A percentile compares a stretch with the other conserved stretches of the same genome.
Conservation (phyloP, 2,329 filamentous ascomycete genomes). For the Tolypocladium cylindrosporum region DNA sequence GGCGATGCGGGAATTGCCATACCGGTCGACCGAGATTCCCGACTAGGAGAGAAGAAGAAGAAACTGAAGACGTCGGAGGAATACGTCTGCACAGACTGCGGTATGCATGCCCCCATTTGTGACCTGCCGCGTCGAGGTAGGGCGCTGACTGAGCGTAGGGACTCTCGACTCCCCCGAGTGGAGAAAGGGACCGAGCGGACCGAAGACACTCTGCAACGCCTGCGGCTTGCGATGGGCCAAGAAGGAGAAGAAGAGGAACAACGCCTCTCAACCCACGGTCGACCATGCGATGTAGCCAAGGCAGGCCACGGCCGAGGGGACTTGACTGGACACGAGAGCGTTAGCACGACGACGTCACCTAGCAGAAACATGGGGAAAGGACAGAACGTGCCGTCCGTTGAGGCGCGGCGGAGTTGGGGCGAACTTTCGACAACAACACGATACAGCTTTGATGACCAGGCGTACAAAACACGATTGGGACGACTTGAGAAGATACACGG, state of each 20-base stretch:
- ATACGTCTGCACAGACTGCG: slow-evolving; percentile 93
- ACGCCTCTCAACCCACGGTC: slow-evolving; percentile 7
- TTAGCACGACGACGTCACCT: background rate
- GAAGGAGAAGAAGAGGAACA: slow-evolving; percentile 65
- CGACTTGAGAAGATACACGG: background rate
- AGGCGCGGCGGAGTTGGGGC: background rate
- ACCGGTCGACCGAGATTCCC: slow-evolving; percentile 64
- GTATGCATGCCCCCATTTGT: slow-evolving; percentile 30
- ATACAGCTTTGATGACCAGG: background rate
- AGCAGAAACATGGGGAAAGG: background rate
- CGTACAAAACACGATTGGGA: background rate
- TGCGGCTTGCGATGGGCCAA: slow-evolving; percentile 71
- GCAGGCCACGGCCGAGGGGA: background rate
- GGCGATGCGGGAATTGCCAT: slow-evolving; percentile 84
- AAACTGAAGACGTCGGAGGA: slow-evolving; percentile 77
- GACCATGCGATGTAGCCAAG: slow-evolving; percentile 14
- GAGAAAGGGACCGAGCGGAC: slow-evolving; percentile 86
- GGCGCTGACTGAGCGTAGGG: slow-evolving; percentile 26
- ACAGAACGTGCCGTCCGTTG: background rate
- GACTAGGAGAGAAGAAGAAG: slow-evolving; percentile 71
- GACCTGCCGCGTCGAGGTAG: background rate
- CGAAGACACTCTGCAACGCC: slow-evolving; percentile 92
- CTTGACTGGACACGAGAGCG: background rate
- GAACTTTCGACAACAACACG: background rate
- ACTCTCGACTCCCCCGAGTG: slow-evolving; percentile 92